A percentile compares a stretch with the other conserved stretches of the same genome.
These are phyloP conservation scores for Chalciporus chontae DNA, from an alignment of 768 basidiomycete genomes.

Conservation along the genomic window DNA sequence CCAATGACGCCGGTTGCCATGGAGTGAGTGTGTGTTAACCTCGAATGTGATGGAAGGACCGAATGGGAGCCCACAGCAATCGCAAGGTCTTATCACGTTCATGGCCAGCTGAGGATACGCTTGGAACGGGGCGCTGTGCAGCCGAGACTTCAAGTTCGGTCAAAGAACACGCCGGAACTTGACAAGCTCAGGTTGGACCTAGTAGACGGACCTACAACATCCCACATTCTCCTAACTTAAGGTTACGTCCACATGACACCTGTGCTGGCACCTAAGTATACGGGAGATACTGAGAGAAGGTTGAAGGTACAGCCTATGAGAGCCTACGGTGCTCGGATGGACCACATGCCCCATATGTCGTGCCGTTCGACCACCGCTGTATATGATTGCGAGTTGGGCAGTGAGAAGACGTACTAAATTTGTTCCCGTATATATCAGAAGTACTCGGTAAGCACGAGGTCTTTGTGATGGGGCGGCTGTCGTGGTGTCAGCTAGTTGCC, in stretches of 20 bases:
- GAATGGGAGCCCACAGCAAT: neutral
- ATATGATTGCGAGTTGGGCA: too few species aligned
- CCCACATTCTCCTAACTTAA: constrained; percentile 2
- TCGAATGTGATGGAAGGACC: neutral
- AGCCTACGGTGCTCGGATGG: too few species aligned
- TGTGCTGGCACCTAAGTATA: neutral
- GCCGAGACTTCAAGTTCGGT: neutral
- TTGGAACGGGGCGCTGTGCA: too few species aligned
- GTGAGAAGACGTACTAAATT: too few species aligned
- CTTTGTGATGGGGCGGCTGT: too few species aligned
- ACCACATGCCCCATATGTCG: too few species aligned
- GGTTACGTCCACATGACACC: neutral
- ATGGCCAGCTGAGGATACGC: neutral
- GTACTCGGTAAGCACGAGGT: too few species aligned
- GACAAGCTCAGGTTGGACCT: neutral
- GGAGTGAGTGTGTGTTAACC: neutral
- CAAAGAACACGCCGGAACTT: neutral
- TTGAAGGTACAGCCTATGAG: neutral
- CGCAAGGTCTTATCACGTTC: neutral
- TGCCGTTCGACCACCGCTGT: too few species aligned
- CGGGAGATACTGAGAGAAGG: neutral
- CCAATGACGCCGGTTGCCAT: constrained; percentile 20
- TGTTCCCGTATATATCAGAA: too few species aligned
- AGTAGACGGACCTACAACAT: constrained; percentile 10
- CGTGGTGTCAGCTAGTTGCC: too few species aligned